phyloP scores from a whole-genome alignment of 345 rosid genomes.

The Melaleuca alternifolia region DNA sequence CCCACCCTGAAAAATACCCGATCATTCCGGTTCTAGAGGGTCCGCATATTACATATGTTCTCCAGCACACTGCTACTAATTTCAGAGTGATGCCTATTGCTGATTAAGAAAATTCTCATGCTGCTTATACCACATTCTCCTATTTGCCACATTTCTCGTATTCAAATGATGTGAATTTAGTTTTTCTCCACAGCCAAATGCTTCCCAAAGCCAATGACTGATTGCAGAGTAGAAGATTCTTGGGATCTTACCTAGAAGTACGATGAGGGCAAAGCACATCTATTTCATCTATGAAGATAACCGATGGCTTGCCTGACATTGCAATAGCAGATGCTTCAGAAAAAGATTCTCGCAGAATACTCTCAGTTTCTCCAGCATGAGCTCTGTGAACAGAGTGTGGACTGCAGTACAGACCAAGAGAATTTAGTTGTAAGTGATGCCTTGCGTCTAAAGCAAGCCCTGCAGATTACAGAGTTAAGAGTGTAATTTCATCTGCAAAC shows the following conservation, averaged over 20 bases:
- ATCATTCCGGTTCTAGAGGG: no score
- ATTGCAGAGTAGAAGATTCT: background rate
- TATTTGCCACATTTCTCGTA: background rate
- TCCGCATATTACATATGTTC: no score
- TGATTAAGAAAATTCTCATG: background rate
- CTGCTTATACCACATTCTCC: background rate
- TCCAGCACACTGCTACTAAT: background rate
- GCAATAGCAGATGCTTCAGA: conserved; percentile 61
- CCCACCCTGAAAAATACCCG: no score
- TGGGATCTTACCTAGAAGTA: conserved; percentile 38
- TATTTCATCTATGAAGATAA: conserved; percentile 83
- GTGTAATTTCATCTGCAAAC: background rate
- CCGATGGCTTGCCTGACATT: conserved; percentile 53
- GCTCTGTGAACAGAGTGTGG: conserved; percentile 74
- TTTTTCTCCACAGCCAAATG: background rate
- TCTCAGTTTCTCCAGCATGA: conserved; percentile 89
- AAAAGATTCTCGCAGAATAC: conserved; percentile 67
- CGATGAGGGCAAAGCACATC: conserved; percentile 86
- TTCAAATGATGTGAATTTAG: background rate
- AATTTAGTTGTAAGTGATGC: background rate
- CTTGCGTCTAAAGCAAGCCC: background rate
- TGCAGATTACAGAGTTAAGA: background rate
- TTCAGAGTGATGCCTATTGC: background rate
- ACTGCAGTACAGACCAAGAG: conserved; percentile 20
- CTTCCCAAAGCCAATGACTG: background rate